A percentile compares a stretch with the other conserved stretches of the same genome.
phyloP scores from a whole-genome alignment of 108 stramenopile species.

The Mediolabrus comicus region DNA sequence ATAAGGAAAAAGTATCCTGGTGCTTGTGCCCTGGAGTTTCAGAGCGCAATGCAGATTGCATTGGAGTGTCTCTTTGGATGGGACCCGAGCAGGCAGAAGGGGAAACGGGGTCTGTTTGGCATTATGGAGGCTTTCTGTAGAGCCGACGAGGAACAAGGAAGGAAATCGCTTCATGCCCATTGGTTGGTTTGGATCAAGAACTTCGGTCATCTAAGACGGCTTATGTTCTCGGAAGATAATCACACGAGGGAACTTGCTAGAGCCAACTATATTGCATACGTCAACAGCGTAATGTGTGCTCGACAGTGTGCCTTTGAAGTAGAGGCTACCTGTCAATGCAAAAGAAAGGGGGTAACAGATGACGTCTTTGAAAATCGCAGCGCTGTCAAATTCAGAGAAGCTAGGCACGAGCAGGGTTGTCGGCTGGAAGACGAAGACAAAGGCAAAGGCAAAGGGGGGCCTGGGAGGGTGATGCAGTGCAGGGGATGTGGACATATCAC shows the following conservation, averaged over 20 bases:
- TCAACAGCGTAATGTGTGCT: conserved; percentile 5
- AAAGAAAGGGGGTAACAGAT: neutral
- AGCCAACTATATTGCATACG: neutral
- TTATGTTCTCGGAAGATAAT: conserved; percentile 2
- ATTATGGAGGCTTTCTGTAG: neutral
- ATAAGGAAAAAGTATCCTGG: conserved; percentile 10
- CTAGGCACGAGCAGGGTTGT: conserved; percentile 2
- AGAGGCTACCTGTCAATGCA: neutral
- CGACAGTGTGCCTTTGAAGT: conserved; percentile 1
- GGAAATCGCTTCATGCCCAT: conserved; percentile 13
- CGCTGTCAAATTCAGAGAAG: neutral
- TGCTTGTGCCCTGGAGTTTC: conserved; percentile 20
- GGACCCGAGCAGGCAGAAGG: neutral
- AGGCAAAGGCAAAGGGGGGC: neutral
- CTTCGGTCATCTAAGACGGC: neutral
- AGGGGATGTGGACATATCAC: neutral
- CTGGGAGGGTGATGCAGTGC: conserved; percentile 5
- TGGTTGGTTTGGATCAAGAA: conserved; percentile 18
- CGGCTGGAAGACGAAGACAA: too few relatives aligned
- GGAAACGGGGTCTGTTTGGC: conserved; percentile 16
- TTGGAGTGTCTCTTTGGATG: conserved; percentile 10
- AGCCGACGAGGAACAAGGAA: conserved; percentile 29
- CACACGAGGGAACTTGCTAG: conserved; percentile 1
- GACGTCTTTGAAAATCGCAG: neutral
- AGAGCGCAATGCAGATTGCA: conserved; percentile 22